Evolutionary conservation across 371 early-diverging fungal genomes (phyloP), one percentile per base, ranked within the genome.

Genomic region (Apophysomyces elegans): DNA sequence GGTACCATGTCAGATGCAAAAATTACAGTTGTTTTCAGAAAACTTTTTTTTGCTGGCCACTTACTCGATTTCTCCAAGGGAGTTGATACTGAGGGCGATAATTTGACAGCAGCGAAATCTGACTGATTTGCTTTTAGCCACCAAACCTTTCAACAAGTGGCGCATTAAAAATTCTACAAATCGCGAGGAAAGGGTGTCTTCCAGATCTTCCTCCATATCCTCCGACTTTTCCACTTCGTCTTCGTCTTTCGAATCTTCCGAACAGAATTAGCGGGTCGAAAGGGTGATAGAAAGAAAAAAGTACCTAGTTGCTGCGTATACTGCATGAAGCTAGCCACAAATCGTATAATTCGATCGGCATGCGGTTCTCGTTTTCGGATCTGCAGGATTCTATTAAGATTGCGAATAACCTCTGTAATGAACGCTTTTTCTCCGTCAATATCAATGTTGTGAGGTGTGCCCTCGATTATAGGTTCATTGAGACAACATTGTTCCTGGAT

Each of bases 71-170:
- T 93, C 93, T 13, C 91, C 91, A 56, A 95, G 72, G 7, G 86
- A 86, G 69, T 89, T 90, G 35, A 93, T 85, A 56, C 89, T 84
- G 64, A 88, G 80, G 5, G 92, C 93, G 47, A 95, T 83, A 3
- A 95, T 79, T 69, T 95, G 91, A 70, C 91, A 92, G 64, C 88
- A 88, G 5, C 96, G 86, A 58, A 86, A 68, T n/a, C 96, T 86
- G 2, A 95, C 90, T 13, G 73, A 74, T 64, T 90, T 90, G 65
- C 90, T 90, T 62, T 90, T 91, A 36, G 91, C 91, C 11, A 76
- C 76, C 68, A 93, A 84, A 6, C 96, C 96, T 63, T 82, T 86
- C 39, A 92, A 69, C 38, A 94, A 71, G 70, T 93, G 86, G 46
- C 72, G 77, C 69, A 94, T 73, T 21, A 95, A 68, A 26, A 74